Base-by-base conservation (phyloP, 768 basidiomycete species). In the Exidia glandulosa region DNA sequence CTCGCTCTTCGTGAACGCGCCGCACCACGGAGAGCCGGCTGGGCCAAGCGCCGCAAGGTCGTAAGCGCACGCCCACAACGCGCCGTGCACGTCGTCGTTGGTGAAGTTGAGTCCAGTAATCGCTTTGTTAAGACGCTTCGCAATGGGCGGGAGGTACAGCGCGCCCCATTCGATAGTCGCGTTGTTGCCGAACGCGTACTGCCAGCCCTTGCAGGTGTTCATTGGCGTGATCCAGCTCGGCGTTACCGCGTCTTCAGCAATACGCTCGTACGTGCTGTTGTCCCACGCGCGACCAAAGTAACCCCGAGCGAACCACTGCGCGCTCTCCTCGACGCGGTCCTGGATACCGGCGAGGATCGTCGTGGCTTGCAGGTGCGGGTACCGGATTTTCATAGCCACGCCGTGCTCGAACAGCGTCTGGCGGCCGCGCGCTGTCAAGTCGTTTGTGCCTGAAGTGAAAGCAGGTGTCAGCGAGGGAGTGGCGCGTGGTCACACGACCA, bases 201-300 rank as follows among this genome's bases (percentile, higher is more conserved):
- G 32, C 67, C 71, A 74, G n/a, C 68, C 63, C 29, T 70, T 65
- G 64, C 76, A 77, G 19, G 72, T 74, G 58, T 69, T 66, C 73
- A 74, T 74, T 27, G 74, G 76, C 32, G 69, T 76, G 61, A 78
- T 74, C 73, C 74, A 76, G 41, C 74, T 73, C 23, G 72, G 66
- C n/a, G 73, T 73, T 56, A 66, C 65, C 48, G 62, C 62, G 57
- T 75, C 67, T 62, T 77, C 75, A 3, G 62, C 47, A 52, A 75
- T 68, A 23, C 41, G 41, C 41, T 45, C 41, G 41, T 45, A 45
- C 19, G 68, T 68, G 2, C 64, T 60, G 7, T 58, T 30, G 32
- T 63, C 31, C 71, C 68, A 72, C 32, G 59, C 31, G 14, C 70
- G 69, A 13, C 76, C 77, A 60, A 73, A 74, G 65, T 74, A 73